phyloP scores from a whole-genome alignment of 169 alveolate species.

The Cryptosporidium muris region DNA sequence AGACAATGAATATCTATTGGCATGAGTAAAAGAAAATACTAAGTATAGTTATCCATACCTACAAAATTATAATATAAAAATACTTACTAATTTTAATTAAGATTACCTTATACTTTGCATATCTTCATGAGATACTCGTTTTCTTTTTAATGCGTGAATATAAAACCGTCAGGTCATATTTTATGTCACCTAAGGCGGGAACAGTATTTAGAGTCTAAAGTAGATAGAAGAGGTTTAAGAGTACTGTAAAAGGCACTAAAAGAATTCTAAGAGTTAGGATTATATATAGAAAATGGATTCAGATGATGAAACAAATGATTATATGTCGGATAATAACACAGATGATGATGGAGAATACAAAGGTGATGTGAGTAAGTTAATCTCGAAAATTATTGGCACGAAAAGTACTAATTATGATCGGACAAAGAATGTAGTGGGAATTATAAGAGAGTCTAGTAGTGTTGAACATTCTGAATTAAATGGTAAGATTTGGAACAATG shows the following conservation, averaged over 20 bases:
- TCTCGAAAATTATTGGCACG: neutral
- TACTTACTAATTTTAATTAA: no score
- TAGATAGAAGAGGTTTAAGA: neutral
- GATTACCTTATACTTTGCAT: no score
- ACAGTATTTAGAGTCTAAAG: neutral
- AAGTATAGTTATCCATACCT: no score
- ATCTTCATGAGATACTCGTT: no score
- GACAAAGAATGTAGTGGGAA: neutral
- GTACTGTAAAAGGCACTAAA: neutral
- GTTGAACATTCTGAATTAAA: conserved; percentile 16
- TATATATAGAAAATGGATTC: neutral
- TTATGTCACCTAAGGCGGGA: no score
- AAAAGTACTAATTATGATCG: no score
- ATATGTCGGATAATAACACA: neutral
- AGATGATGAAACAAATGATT: neutral
- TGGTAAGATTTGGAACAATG: conserved; percentile 44
- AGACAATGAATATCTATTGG: conserved; percentile 30
- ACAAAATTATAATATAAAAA: no score
- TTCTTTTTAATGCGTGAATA: no score
- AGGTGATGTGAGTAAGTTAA: conserved; percentile 1
- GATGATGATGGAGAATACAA: conserved; percentile 2
- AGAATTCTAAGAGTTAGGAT: neutral
- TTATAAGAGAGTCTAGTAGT: conserved; percentile 4
- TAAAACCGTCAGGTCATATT: no score
- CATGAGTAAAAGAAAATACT: neutral